Evolutionary conservation across 2,329 filamentous ascomycete genomes (phyloP).

Genomic region (Clarireedia hainanense): DNA sequence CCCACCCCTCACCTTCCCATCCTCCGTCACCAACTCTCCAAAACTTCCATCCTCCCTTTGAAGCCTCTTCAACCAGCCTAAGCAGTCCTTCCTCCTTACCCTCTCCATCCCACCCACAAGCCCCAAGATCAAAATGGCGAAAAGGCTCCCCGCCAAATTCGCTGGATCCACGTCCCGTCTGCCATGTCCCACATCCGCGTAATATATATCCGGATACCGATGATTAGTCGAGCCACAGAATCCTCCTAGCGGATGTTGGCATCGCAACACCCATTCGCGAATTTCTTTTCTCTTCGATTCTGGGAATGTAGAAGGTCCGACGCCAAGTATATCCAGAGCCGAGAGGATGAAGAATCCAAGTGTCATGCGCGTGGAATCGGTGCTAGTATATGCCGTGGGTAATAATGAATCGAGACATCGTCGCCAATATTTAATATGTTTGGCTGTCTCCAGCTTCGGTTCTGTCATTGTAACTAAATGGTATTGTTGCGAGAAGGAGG

Average conservation of each 20-base stretch:
- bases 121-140: conserved; percentile 70
- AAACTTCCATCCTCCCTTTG: conserved; percentile 87
- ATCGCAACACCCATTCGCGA: conserved; percentile 74
- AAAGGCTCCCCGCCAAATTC: conserved; percentile 82
- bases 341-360: conserved; percentile 85
- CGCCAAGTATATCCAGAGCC: conserved; percentile 72
- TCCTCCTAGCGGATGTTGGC: conserved; percentile 79
- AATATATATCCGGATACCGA: conserved; percentile 31
- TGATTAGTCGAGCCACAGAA: conserved; percentile 81
- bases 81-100: conserved; percentile 58
- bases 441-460: conserved; percentile 46
- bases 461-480: conserved; percentile 18
- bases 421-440: conserved; percentile 87
- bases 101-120: conserved; percentile 50
- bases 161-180: conserved; percentile 63
- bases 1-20: conserved; percentile 61
- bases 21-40: conserved; percentile 64
- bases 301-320: conserved; percentile 46
- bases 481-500: not conserved
- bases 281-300: conserved; percentile 40
- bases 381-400: conserved; percentile 75
- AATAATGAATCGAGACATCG: conserved; percentile 77
- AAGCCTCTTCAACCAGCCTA: conserved; percentile 66
- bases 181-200: conserved; percentile 30
- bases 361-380: conserved; percentile 84